Conservation (phyloP, 108 stramenopile genomes). For the Fragilariopsis cylindrus region DNA sequence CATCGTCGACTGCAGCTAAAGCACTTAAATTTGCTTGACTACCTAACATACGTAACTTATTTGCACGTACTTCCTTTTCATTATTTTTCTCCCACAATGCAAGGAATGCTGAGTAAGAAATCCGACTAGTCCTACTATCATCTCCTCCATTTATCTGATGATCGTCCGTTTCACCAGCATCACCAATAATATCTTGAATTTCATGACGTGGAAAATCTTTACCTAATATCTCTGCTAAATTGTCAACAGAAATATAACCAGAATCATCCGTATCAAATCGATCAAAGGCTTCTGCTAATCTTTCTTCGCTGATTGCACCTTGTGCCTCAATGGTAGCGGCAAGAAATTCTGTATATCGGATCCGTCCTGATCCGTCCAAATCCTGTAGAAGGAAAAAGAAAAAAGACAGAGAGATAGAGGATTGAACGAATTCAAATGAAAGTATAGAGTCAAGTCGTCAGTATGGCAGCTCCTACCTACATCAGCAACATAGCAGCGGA, state of each 20-base stretch:
- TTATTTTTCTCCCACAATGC: constrained; percentile 45
- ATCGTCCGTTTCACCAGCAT: constrained; percentile 88
- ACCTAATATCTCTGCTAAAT: constrained; percentile 53
- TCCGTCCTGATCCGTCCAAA: constrained; percentile 36
- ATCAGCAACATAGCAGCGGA: neutral
- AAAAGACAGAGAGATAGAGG: neutral
- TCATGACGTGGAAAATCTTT: constrained; percentile 34
- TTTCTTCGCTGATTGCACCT: constrained; percentile 64
- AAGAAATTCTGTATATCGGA: constrained; percentile 66
- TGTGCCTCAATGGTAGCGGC: constrained; percentile 87
- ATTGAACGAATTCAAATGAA: too few species aligned
- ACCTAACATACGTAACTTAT: constrained; percentile 29
- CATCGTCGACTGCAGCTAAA: neutral
- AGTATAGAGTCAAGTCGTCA: neutral
- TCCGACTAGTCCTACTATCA: constrained; percentile 29
- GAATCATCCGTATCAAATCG: constrained; percentile 77
- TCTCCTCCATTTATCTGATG: constrained; percentile 9
- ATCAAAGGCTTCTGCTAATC: constrained; percentile 80
- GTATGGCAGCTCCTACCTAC: neutral
- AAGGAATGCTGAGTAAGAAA: constrained; percentile 58
- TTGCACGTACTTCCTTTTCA: constrained; percentile 20
- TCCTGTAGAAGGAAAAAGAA: constrained; percentile 8
- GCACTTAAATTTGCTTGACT: constrained; percentile 6
- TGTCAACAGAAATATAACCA: constrained; percentile 68
- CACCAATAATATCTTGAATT: constrained; percentile 79